A percentile compares a stretch with the other conserved stretches of the same genome.
Evolutionary conservation across 1,284 basidiomycete genomes (phyloP).

Genomic region (Apiotrichum veenhuisii): DNA sequence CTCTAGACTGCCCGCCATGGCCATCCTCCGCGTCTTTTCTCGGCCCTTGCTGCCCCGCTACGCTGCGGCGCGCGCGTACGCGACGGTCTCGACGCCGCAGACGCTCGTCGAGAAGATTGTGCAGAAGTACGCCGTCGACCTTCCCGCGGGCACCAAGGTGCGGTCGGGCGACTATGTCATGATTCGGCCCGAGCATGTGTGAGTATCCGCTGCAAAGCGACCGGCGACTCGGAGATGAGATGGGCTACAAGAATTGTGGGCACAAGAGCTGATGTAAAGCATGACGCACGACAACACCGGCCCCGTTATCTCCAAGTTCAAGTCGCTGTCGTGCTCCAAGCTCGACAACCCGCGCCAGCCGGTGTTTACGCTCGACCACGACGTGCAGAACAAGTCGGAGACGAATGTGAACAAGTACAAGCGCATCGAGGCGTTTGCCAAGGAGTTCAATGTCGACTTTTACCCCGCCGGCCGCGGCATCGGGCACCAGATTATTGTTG

Average conservation of each 20-base stretch:
- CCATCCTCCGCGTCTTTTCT: neutral
- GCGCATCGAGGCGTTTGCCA: constrained; percentile 86
- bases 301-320: constrained; percentile 95
- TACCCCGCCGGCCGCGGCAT: constrained; percentile 98
- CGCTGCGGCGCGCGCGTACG: constrained; percentile 19
- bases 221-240: no score
- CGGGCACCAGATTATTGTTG: constrained; percentile 90
- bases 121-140: constrained; percentile 89
- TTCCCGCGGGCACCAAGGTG: constrained; percentile 70
- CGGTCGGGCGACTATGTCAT: constrained; percentile 98
- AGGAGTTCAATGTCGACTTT: constrained; percentile 83
- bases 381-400: constrained; percentile 93
- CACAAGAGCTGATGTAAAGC: constrained; percentile 25
- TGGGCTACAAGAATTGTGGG: no score
- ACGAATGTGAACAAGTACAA: constrained; percentile 94
- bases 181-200: constrained; percentile 93
- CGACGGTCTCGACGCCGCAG: constrained; percentile 58
- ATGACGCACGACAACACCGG: constrained; percentile 99
- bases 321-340: constrained; percentile 84
- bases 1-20: neutral
- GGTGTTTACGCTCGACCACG: constrained; percentile 96
- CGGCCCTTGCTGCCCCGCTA: constrained; percentile 1
- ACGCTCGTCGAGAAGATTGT: constrained; percentile 97
- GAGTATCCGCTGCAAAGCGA: no score
- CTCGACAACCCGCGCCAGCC: constrained; percentile 71